Percentiles rank a stretch among this genome's conserved stretches.
Evolutionary conservation across 768 basidiomycete species (phyloP).

Genomic region (Termitomyces sp.): DNA sequence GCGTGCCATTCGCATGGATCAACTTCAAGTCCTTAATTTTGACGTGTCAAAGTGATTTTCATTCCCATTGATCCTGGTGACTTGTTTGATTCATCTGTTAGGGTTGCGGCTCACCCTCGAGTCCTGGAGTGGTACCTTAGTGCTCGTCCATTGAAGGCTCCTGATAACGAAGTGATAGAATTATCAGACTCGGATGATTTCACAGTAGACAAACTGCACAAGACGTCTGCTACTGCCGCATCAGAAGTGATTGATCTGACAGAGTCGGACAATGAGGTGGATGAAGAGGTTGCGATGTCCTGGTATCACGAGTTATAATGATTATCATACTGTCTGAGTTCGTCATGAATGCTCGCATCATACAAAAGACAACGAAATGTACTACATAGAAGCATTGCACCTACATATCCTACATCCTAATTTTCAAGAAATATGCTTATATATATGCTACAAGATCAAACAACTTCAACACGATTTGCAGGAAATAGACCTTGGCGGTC

Average conservation of each 20-base stretch:
- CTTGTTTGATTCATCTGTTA: conserved; percentile 19
- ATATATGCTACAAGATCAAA: conserved; percentile 20
- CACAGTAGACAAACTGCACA: conserved; percentile 28
- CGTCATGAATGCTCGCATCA: not conserved
- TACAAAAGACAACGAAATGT: not conserved
- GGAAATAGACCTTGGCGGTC: conserved; percentile 70
- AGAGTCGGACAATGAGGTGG: conserved; percentile 31
- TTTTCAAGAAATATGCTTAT: not conserved
- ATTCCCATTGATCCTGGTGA: not conserved
- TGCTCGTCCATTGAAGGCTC: not conserved
- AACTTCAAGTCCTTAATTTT: conserved; percentile 65
- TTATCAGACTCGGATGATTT: conserved; percentile 20
- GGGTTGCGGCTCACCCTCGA: conserved; percentile 61
- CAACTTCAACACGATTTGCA: conserved; percentile 79
- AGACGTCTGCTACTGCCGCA: not conserved
- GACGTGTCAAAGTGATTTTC: conserved; percentile 48
- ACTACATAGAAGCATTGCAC: not conserved
- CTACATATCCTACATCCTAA: not conserved
- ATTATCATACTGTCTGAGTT: not conserved
- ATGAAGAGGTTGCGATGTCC: conserved; percentile 31
- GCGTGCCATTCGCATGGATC: conserved; percentile 64
- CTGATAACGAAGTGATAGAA: conserved; percentile 10
- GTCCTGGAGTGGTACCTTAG: conserved; percentile 53
- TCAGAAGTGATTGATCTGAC: conserved; percentile 9
- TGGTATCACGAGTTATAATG: conserved; percentile 25